Conservation (phyloP, 345 rosid species). For the Isatis tinctoria region DNA sequence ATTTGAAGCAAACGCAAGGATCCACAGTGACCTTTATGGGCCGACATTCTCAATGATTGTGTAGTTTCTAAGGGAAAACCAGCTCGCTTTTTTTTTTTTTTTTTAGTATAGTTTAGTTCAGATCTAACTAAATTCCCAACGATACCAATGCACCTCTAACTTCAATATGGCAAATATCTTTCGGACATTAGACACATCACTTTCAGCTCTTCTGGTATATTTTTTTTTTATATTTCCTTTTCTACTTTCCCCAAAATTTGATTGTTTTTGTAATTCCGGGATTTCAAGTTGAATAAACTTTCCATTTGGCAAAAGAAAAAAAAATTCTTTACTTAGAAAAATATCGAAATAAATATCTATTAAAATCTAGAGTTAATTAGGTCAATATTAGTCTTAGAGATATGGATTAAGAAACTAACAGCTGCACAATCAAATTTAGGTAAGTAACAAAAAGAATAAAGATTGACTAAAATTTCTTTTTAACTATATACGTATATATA, state of each 20-base stretch:
- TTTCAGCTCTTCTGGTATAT: constrained; percentile 19
- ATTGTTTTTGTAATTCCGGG: background rate
- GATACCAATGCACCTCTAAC: background rate
- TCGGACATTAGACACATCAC: constrained; percentile 9
- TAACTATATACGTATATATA: too few relatives aligned
- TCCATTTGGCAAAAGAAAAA: background rate
- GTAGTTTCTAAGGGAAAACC: background rate
- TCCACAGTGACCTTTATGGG: constrained; percentile 12
- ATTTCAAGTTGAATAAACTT: background rate
- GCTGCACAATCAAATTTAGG: too few relatives aligned
- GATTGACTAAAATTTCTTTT: too few relatives aligned
- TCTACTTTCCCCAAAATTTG: background rate
- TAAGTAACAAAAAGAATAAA: too few relatives aligned
- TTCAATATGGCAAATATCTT: constrained; percentile 9
- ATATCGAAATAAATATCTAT: background rate
- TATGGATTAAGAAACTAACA: too few relatives aligned
- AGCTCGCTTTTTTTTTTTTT: background rate
- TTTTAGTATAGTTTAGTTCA: background rate
- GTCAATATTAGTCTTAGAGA: too few relatives aligned
- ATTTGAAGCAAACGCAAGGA: constrained; percentile 2
- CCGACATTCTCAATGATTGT: constrained; percentile 2
- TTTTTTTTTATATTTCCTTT: background rate
- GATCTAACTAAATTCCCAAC: constrained; percentile 14
- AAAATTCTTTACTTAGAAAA: background rate
- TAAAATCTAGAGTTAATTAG: too few relatives aligned